Base-by-base conservation (phyloP, 164 flowering plant genomes). In the Piper betle region DNA sequence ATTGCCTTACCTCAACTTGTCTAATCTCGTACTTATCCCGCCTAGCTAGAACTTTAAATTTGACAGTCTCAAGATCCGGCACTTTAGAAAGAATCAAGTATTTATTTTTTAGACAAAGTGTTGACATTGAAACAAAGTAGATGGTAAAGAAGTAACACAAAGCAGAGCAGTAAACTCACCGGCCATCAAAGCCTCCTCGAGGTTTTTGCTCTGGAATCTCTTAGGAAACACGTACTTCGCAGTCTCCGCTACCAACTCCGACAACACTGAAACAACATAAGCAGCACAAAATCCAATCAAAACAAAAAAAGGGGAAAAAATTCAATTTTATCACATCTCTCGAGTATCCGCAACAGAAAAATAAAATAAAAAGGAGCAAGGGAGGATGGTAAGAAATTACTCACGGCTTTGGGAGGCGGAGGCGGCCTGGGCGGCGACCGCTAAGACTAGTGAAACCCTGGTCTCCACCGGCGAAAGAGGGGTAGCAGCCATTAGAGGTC, bases 141-240 rank as follows among this genome's bases (percentile, higher is more conserved):
- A 19, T 8, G 12, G 3, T 4, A 4, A 43, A 6, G 41, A 43
- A 62, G 11, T 4, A 20, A 12, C 17, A 39, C 52, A n/a, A 59
- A n/a, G 18, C 39, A 9, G 25, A 48, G 6, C 6, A 15, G 33
- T 25, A 64, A 18, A 50, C 43, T 3, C 61, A 88, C 98, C 98
- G 41, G 89, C 60, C 98, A 91, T 91, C 59, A 91, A 66, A 59
- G 95, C 93, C 68, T 92, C 96, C 74, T 92, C 98, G 6, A 92
- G 67, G 73, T 76, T 92, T 15, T 81, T 79, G 67, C 78, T 68
- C 70, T 84, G 88, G 54, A 85, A 87, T 61, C 85, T 79, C 67
- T 67, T 67, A 6, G 98, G 98, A 57, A 84, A 71, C 37, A 78
- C 74, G 41, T 92, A 92, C 66, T 80, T 88, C 16, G 76, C 78